A percentile compares a stretch with the other conserved stretches of the same genome.
phyloP scores from a whole-genome alignment of 176 grass and related monocot species.

The Avena sativa region DNA sequence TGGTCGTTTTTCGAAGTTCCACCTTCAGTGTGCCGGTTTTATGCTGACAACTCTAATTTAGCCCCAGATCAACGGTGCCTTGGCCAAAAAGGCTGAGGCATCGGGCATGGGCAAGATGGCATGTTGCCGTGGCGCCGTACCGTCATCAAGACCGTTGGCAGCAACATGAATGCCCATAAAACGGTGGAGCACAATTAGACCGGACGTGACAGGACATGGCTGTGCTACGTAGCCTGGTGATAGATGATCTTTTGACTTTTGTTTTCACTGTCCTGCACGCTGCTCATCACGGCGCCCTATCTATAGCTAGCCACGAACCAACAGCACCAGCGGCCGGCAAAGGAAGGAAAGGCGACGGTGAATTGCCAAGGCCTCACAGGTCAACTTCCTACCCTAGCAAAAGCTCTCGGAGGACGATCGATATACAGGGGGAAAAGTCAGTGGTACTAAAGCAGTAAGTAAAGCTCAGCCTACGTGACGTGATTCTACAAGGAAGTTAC shows the following conservation, averaged over 20 bases:
- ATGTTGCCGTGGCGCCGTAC: neutral
- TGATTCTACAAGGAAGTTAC: neutral
- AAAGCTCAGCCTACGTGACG: slow-evolving; percentile 26
- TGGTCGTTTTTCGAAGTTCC: too few relatives aligned
- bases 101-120: neutral
- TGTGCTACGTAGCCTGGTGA: slow-evolving; percentile 29
- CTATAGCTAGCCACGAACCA: neutral
- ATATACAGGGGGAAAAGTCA: neutral
- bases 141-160: neutral
- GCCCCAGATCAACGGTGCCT: neutral
- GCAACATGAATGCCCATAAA: slow-evolving; percentile 2
- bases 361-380: slow-evolving; percentile 21
- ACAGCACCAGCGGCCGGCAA: neutral
- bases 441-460: neutral
- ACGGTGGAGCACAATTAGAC: neutral
- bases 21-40: too few relatives aligned
- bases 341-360: neutral
- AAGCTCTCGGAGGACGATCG: neutral
- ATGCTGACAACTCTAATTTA: neutral
- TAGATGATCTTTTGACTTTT: neutral
- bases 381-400: slow-evolving; percentile 23
- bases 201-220: neutral
- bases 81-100: neutral
- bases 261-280: slow-evolving; percentile 1
- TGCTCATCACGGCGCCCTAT: neutral